phyloP scores from a whole-genome alignment of 345 rosid species.

The Eucalyptus fibrosa region DNA sequence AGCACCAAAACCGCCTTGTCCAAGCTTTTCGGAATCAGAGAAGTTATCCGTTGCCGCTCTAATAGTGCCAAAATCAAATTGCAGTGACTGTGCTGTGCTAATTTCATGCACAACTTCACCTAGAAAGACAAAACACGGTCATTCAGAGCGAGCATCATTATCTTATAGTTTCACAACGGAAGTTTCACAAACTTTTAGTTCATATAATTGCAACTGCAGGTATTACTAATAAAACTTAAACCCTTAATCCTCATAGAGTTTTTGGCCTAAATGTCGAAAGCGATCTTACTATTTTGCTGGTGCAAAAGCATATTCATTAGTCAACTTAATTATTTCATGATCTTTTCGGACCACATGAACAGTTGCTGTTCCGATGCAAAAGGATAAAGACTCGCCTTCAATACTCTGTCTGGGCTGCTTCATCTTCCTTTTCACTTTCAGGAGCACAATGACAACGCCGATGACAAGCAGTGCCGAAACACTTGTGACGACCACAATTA shows the following conservation, averaged over 20 bases:
- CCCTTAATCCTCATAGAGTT: too few relatives aligned
- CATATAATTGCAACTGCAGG: background rate
- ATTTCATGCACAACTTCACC: background rate
- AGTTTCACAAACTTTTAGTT: background rate
- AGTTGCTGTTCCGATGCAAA: too few relatives aligned
- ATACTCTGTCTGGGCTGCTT: background rate
- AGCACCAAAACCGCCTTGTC: constrained; percentile 12
- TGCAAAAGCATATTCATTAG: too few relatives aligned
- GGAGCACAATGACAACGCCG: background rate
- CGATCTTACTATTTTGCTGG: too few relatives aligned
- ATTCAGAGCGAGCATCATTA: background rate
- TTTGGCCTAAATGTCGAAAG: too few relatives aligned
- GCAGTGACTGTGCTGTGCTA: background rate
- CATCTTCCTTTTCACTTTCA: background rate
- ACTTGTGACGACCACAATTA: background rate
- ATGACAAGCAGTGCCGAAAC: background rate
- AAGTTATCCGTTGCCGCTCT: constrained; percentile 4
- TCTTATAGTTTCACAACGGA: background rate
- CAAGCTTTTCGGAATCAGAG: constrained; percentile 4
- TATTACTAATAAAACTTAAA: too few relatives aligned
- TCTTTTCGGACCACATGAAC: too few relatives aligned
- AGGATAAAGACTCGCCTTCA: background rate
- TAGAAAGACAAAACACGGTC: background rate
- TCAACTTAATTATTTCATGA: too few relatives aligned
- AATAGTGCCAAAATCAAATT: background rate